phyloP scores from a whole-genome alignment of 2,329 filamentous ascomycete species.

The Colletotrichum kahawae region DNA sequence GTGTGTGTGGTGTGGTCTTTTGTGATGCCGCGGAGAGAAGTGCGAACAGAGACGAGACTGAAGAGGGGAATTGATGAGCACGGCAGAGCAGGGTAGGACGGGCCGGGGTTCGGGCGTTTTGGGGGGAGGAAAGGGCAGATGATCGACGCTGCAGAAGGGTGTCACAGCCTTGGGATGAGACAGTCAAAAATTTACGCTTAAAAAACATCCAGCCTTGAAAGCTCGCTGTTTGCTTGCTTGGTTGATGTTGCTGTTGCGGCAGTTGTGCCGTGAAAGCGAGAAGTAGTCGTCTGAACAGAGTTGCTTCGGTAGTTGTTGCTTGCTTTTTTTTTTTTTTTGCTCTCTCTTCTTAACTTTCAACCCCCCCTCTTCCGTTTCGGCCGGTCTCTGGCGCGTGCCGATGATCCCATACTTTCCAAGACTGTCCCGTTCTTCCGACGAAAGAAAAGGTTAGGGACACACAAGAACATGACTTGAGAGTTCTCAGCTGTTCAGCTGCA shows the following conservation, averaged over 20 bases:
- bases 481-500: neutral
- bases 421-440: neutral
- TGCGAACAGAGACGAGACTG: neutral
- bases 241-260: neutral
- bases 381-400: neutral
- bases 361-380: neutral
- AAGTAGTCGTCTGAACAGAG: neutral
- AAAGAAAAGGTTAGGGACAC: neutral
- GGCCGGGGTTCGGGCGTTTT: neutral
- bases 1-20: neutral
- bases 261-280: neutral
- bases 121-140: neutral
- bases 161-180: slow-evolving; percentile 12
- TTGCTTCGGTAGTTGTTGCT: neutral
- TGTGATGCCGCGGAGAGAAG: neutral
- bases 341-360: neutral
- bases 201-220: neutral
- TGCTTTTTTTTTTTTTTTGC: neutral
- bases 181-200: slow-evolving; percentile 18
- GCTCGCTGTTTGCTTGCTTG: neutral
- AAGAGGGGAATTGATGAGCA: neutral
- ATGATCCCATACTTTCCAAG: neutral
- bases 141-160: slow-evolving; percentile 17
- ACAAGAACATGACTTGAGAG: neutral
- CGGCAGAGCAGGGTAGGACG: neutral